Conservation (phyloP, 495 filamentous ascomycete species). For the Aspergillus saccharolyticus region DNA sequence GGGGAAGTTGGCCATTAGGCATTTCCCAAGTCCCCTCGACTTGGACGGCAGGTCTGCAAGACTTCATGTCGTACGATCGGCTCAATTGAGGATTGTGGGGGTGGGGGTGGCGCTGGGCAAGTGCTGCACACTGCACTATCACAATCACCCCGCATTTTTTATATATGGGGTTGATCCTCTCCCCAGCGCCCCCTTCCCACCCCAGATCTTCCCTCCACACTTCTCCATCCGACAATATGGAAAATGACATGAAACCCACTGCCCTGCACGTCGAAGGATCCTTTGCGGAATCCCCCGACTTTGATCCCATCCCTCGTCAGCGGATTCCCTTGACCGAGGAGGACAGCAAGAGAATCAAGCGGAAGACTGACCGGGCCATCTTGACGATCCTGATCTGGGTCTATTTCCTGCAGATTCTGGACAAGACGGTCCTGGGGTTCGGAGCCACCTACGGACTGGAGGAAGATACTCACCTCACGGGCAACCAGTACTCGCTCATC, state of each 20-base stretch:
- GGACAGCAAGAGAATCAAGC: slow-evolving; percentile 50
- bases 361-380: slow-evolving; percentile 58
- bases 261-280: slow-evolving; percentile 8
- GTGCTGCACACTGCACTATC: too few relatives aligned
- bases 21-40: not conserved
- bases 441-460: slow-evolving; percentile 59
- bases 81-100: not conserved
- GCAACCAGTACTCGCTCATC: slow-evolving; percentile 57
- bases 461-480: slow-evolving; percentile 47
- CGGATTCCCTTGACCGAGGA: slow-evolving; percentile 45
- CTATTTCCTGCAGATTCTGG: slow-evolving; percentile 60
- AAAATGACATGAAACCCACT: slow-evolving; percentile 4
- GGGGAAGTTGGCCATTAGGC: not conserved
- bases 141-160: not conserved
- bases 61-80: not conserved
- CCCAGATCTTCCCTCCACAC: not conserved
- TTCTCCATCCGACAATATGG: not conserved
- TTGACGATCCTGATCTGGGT: slow-evolving; percentile 58
- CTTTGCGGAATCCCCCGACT: not conserved
- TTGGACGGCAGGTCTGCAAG: not conserved
- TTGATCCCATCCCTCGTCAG: slow-evolving; percentile 10
- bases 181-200: not conserved
- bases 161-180: not conserved
- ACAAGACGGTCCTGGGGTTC: slow-evolving; percentile 61
- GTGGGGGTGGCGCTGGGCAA: too few relatives aligned